Conservation (phyloP, 148 eudicot genomes). For the Salicornia ramosissima region DNA sequence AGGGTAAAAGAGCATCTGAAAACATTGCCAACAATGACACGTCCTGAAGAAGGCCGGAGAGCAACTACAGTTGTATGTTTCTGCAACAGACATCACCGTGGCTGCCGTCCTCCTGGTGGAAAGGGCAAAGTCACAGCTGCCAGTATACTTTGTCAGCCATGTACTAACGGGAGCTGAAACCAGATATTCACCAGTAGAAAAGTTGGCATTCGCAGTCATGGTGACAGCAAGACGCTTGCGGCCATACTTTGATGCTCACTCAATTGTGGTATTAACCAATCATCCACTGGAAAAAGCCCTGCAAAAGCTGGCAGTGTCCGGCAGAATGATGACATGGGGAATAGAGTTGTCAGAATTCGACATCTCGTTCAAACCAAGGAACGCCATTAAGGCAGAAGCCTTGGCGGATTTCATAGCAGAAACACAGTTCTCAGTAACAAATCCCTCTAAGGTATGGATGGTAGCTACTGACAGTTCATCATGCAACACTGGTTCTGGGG, state of each 20-base stretch:
- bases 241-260: slow-evolving; percentile 9
- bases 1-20: no score
- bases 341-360: not conserved
- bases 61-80: no score
- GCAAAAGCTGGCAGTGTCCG: not conserved
- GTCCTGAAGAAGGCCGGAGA: no score
- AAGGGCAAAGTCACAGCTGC: not conserved
- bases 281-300: not conserved
- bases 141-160: no score
- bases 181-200: no score
- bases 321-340: not conserved
- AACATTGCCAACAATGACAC: no score
- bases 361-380: not conserved
- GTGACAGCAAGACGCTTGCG: no score
- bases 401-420: no score
- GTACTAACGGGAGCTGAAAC: no score
- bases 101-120: not conserved
- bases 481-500: no score
- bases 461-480: not conserved
- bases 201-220: no score
- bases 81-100: not conserved
- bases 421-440: no score
- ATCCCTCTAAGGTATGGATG: not conserved
- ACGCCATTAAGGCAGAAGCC: not conserved
- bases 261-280: not conserved